Evolutionary conservation across 305 asterid genomes (phyloP).

Genomic region (Rubia peregrina): DNA sequence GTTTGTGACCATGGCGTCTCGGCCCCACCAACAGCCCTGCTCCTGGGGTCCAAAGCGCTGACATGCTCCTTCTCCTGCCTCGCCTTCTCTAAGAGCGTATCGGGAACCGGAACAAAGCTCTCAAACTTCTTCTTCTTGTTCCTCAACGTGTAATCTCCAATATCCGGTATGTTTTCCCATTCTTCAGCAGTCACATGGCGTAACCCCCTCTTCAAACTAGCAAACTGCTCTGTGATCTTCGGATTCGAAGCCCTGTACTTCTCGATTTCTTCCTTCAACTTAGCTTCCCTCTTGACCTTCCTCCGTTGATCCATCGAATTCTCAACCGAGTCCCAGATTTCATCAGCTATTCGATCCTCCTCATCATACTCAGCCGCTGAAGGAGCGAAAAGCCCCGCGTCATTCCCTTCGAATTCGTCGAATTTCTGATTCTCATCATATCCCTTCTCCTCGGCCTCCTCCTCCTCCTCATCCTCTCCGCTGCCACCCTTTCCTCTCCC

Average conservation of each 20-base stretch:
- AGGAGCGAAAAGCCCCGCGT: slow-evolving; percentile 71
- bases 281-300: slow-evolving; percentile 87
- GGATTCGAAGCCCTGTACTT: slow-evolving; percentile 85
- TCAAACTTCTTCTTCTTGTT: slow-evolving; percentile 84
- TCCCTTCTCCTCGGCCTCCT: slow-evolving; percentile 69
- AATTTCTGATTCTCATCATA: slow-evolving; percentile 83
- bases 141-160: slow-evolving; percentile 67
- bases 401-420: slow-evolving; percentile 86
- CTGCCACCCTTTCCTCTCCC: slow-evolving; percentile 69
- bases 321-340: slow-evolving; percentile 74
- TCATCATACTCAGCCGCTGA: slow-evolving; percentile 73
- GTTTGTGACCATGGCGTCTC: slow-evolving; percentile 82
- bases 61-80: slow-evolving; percentile 88
- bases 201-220: slow-evolving; percentile 76
- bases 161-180: slow-evolving; percentile 88
- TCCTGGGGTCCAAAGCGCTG: slow-evolving; percentile 75
- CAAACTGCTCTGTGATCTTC: slow-evolving; percentile 77
- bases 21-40: slow-evolving; percentile 67
- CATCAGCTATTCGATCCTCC: slow-evolving; percentile 86
- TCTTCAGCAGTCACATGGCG: slow-evolving; percentile 49
- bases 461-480: slow-evolving; percentile 51
- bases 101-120: slow-evolving; percentile 82
- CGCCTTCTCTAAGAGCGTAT: slow-evolving; percentile 76
- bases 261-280: slow-evolving; percentile 84
- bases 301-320: slow-evolving; percentile 76